A percentile compares a stretch with the other conserved stretches of the same genome.
Conservation (phyloP, 495 filamentous ascomycete genomes). For the Aspergillus indologenus region DNA sequence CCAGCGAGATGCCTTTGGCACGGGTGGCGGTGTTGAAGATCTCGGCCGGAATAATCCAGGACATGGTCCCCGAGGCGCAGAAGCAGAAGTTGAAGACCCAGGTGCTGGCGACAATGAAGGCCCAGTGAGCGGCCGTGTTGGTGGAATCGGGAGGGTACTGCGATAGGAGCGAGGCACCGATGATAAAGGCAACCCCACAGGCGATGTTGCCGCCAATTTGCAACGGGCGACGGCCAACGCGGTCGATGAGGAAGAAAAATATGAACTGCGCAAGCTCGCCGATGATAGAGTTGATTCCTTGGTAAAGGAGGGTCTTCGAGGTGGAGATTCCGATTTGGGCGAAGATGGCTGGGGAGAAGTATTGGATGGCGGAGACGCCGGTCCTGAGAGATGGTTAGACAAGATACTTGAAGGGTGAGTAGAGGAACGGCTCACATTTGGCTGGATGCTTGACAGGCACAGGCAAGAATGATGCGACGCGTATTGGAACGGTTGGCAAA, state of each 20-base stretch:
- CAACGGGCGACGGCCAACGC: constrained; percentile 7
- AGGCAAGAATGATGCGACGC: constrained; percentile 58
- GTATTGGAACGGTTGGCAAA: constrained; percentile 58
- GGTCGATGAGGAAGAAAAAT: constrained; percentile 14
- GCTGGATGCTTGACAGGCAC: constrained; percentile 55
- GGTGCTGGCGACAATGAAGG: constrained; percentile 10
- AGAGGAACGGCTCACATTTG: constrained; percentile 39
- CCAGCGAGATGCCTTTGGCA: constrained; percentile 57
- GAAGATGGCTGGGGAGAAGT: constrained; percentile 58
- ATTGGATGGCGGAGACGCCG: constrained; percentile 63
- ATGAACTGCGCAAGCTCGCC: constrained; percentile 36
- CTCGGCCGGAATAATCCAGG: constrained; percentile 49
- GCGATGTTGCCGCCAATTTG: constrained; percentile 12
- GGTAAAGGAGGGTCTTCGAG: constrained; percentile 57
- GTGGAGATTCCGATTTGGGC: constrained; percentile 57
- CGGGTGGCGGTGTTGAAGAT: constrained; percentile 61
- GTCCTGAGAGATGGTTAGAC: constrained; percentile 31
- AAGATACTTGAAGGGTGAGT: not conserved
- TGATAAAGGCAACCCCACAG: constrained; percentile 8
- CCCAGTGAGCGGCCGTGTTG: constrained; percentile 7
- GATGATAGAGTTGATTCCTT: constrained; percentile 58
- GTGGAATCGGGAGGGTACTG: constrained; percentile 6
- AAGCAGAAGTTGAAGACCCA: constrained; percentile 14
- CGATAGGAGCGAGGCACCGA: constrained; percentile 8
- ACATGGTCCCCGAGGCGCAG: constrained; percentile 10